Evolutionary conservation across 495 filamentous ascomycete species (phyloP), one percentile per base, ranked within the genome.

Genomic region (Apiosordaria backusii): DNA sequence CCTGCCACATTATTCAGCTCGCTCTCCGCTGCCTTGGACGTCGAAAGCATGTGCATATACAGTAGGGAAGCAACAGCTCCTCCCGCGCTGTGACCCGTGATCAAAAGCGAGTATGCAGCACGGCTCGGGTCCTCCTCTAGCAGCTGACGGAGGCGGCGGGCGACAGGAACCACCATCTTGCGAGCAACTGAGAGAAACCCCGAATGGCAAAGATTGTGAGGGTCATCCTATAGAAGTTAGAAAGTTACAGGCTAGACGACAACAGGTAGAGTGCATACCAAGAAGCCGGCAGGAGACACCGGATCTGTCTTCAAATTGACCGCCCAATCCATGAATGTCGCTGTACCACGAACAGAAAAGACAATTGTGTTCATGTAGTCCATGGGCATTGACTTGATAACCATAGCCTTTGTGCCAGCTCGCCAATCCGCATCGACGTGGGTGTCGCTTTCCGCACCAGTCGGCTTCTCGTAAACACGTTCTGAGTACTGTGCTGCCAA

Each of bases 71-170:
- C 92, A 0, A 96, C 86, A 5, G 92, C 92, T 3, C 92, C 92
- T 18, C 92, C 92, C 0, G 92, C 92, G 6, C 89, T 92, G 70
- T 95, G 92, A 2, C 92, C 92, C 0, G 91, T 94, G 65, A 96
- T 88, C 10, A 96, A 78, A 4, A 96, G 84, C 16, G 87, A 90
- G 70, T 88, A 89, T 23, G 81, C 79, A 4, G 83, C 81, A 21
- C 90, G 83, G n/a, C 76, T 74, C 0, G 90, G 89, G 69, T 93
- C 83, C 66, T 92, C 88, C 69, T 88, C 81, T 0, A 94, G 80
- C 1, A 93, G 79, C 59, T 83, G 76, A 0, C 87, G 84, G 3
- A 95, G 82, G 18, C 87, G 86, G 3, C 84, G 81, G 1, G 91
- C 89, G 3, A 94, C 87, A 0, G 88, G 85, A 1, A 78, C 70